Conservation (phyloP, 768 basidiomycete species). For the Boletus tomentosulus region DNA sequence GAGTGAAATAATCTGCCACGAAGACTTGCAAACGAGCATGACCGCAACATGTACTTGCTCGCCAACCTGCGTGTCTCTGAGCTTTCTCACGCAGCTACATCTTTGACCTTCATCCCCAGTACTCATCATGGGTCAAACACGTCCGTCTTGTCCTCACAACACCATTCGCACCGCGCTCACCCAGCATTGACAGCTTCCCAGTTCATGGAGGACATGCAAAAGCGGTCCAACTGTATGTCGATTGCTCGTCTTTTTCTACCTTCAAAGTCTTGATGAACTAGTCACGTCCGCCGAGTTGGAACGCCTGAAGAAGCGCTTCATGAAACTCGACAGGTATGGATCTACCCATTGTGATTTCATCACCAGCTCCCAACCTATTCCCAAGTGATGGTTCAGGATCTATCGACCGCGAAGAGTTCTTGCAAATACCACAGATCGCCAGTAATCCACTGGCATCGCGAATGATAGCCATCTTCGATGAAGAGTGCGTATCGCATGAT, state of each 20-base stretch:
- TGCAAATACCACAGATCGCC: constrained; percentile 98
- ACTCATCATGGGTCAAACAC: constrained; percentile 75
- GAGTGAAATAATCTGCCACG: constrained; percentile 1
- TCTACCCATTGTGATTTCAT: background rate
- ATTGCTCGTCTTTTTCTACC: background rate
- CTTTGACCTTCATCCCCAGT: background rate
- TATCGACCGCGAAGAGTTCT: constrained; percentile 97
- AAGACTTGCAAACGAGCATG: constrained; percentile 12
- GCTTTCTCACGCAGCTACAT: constrained; percentile 20
- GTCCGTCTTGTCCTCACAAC: constrained; percentile 40
- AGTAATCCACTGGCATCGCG: constrained; percentile 94
- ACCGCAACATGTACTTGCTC: constrained; percentile 14
- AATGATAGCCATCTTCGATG: constrained; percentile 99
- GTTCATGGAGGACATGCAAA: constrained; percentile 98
- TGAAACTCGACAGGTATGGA: constrained; percentile 92
- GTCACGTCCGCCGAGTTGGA: constrained; percentile 95
- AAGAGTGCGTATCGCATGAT: constrained; percentile 68
- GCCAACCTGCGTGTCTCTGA: background rate
- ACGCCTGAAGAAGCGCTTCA: constrained; percentile 96
- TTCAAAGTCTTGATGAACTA: constrained; percentile 33
- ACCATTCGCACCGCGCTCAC: constrained; percentile 2
- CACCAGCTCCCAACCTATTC: background rate
- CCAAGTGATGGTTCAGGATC: constrained; percentile 91
- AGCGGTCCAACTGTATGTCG: constrained; percentile 90
- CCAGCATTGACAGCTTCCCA: constrained; percentile 60